These are phyloP conservation scores for Termitomyces sp. DNA, from an alignment of 768 basidiomycete genomes.

Conservation along the genomic window DNA sequence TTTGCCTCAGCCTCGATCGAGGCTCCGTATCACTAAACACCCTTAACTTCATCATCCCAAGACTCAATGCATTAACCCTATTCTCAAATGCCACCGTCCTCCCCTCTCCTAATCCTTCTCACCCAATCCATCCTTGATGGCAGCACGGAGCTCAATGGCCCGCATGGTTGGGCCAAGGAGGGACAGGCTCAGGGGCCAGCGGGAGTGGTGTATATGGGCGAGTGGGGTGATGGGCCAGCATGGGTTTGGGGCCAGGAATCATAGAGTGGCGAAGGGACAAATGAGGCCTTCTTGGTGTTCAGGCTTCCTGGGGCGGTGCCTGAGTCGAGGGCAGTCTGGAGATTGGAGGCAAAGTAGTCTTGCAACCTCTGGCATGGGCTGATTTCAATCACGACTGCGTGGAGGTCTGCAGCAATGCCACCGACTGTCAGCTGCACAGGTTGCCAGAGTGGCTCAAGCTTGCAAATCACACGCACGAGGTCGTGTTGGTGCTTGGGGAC, in stretches of 20 bases:
- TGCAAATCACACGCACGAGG: conserved; percentile 76
- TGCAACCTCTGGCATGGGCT: conserved; percentile 82
- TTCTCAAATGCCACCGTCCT: too few relatives aligned
- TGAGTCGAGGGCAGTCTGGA: conserved; percentile 77
- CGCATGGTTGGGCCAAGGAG: too few relatives aligned
- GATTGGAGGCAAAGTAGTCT: conserved; percentile 64
- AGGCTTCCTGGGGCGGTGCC: conserved; percentile 31
- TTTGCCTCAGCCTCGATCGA: too few relatives aligned
- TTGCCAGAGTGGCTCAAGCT: conserved; percentile 41
- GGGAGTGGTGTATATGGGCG: too few relatives aligned
- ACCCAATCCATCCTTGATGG: too few relatives aligned
- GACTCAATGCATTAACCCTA: too few relatives aligned
- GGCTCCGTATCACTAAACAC: too few relatives aligned
- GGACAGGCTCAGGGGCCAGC: too few relatives aligned
- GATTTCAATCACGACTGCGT: conserved; percentile 84
- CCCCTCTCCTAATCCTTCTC: too few relatives aligned
- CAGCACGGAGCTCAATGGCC: too few relatives aligned
- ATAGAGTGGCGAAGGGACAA: conserved; percentile 70
- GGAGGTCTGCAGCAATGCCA: conserved; percentile 74
- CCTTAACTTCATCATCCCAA: too few relatives aligned
- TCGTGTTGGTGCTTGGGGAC: conserved; percentile 69
- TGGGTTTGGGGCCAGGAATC: conserved; percentile 26
- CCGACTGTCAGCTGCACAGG: conserved; percentile 38
- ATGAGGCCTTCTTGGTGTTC: conserved; percentile 46
- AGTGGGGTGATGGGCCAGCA: too few relatives aligned